These are phyloP conservation scores for Epichloe elymi DNA, from an alignment of 2,329 filamentous ascomycete genomes.

Conservation along the genomic window DNA sequence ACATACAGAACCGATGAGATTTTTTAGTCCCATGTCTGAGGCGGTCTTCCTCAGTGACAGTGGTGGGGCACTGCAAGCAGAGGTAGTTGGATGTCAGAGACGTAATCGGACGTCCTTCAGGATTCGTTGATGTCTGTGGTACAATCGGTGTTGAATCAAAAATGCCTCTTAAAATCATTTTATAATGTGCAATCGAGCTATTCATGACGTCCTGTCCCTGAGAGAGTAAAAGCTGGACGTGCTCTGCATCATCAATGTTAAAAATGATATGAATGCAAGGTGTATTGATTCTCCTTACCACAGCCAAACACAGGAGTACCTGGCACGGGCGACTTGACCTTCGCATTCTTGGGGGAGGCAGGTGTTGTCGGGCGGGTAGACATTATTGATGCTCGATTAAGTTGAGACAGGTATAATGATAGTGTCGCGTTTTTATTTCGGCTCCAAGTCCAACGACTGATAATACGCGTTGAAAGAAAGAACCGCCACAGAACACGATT, in stretches of 20 bases:
- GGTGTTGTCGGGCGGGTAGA: conserved; percentile 34
- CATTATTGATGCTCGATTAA: conserved; percentile 20
- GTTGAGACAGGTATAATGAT: neutral
- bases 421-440: neutral
- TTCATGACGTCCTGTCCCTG: conserved; percentile 51
- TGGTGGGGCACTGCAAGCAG: conserved; percentile 59
- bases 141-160: conserved; percentile 54
- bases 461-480: neutral
- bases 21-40: conserved; percentile 59
- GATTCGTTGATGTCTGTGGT: conserved; percentile 48
- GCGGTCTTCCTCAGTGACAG: conserved; percentile 52
- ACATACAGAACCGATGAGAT: conserved; percentile 59
- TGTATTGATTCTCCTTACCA: conserved; percentile 30
- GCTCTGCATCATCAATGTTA: conserved; percentile 36
- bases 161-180: conserved; percentile 55
- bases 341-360: conserved; percentile 43
- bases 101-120: conserved; percentile 43
- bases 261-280: neutral
- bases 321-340: conserved; percentile 44
- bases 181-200: conserved; percentile 58
- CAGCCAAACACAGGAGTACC: conserved; percentile 51
- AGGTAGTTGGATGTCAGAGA: conserved; percentile 56
- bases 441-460: neutral
- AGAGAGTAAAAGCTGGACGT: conserved; percentile 54
- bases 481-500: neutral